Conservation (phyloP, 2,329 filamentous ascomycete species). For the Diaporthe longicolla region DNA sequence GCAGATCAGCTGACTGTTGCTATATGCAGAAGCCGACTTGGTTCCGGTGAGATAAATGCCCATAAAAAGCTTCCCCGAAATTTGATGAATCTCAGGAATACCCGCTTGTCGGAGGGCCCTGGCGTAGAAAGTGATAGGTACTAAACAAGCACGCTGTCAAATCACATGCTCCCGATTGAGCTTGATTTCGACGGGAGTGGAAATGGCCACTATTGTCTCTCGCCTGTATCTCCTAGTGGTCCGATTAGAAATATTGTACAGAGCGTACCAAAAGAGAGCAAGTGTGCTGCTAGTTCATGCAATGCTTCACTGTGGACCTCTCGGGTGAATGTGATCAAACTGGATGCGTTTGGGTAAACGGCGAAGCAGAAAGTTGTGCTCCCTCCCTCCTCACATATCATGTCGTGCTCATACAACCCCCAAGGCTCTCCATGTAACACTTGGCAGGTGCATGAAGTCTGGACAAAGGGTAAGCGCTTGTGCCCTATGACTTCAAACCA, state of each 20-base stretch:
- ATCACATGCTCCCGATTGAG: background rate
- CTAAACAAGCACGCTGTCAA: background rate
- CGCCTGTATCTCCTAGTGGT: background rate
- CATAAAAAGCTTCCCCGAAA: background rate
- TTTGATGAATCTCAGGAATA: background rate
- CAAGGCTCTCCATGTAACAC: background rate
- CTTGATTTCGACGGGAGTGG: background rate
- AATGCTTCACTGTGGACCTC: background rate
- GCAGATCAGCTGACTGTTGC: constrained; percentile 1
- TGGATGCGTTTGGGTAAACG: constrained; percentile 6
- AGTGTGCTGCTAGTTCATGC: background rate
- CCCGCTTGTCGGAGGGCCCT: background rate
- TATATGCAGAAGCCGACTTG: background rate
- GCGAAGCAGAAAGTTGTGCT: background rate
- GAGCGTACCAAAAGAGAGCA: background rate
- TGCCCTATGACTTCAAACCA: background rate
- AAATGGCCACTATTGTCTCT: background rate
- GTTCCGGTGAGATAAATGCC: background rate
- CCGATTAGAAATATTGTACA: background rate
- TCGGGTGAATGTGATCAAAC: background rate
- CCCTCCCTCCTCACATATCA: background rate
- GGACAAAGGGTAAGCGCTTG: background rate
- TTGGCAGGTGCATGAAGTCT: background rate
- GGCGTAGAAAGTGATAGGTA: background rate
- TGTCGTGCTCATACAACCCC: background rate